These are phyloP conservation scores for Penicillium cinerascens DNA, from an alignment of 495 filamentous ascomycete species.

Conservation along the genomic window DNA sequence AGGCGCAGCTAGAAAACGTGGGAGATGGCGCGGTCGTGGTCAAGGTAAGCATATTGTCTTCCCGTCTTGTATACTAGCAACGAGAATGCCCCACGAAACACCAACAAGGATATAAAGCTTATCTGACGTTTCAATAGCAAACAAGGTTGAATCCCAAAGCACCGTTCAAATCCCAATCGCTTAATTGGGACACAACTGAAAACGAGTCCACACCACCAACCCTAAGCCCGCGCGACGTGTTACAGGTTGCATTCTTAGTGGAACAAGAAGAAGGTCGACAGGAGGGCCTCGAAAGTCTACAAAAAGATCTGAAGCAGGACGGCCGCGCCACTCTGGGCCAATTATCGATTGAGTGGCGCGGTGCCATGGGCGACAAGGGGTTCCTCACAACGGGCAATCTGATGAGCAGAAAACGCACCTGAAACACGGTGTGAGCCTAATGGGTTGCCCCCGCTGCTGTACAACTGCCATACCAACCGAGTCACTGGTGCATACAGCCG, in stretches of 20 bases:
- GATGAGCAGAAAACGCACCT: conserved; percentile 54
- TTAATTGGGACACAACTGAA: conserved; percentile 55
- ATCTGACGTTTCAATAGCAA: conserved; percentile 28
- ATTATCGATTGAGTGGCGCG: conserved; percentile 81
- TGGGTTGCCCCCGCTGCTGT: conserved; percentile 5
- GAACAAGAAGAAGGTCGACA: conserved; percentile 58
- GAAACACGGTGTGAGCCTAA: conserved; percentile 21
- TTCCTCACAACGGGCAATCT: conserved; percentile 84
- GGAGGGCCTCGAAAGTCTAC: conserved; percentile 42
- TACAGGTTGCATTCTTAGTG: conserved; percentile 88
- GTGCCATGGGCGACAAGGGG: conserved; percentile 85
- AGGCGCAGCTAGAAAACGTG: conserved; percentile 94
- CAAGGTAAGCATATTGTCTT: conserved; percentile 26
- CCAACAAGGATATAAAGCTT: not conserved
- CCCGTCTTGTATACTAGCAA: not conserved
- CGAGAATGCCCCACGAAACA: not conserved
- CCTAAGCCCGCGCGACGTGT: conserved; percentile 78
- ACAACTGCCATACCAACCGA: conserved; percentile 10
- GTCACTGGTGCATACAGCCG: conserved; percentile 18
- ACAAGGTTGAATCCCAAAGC: conserved; percentile 51
- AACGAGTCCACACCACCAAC: conserved; percentile 49
- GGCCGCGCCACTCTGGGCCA: conserved; percentile 71
- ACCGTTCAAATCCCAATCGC: conserved; percentile 53
- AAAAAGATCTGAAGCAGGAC: conserved; percentile 53
- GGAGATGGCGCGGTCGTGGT: conserved; percentile 51